Base-by-base conservation (phyloP, 352 stramenopile species). In the Pythium monospermum region DNA sequence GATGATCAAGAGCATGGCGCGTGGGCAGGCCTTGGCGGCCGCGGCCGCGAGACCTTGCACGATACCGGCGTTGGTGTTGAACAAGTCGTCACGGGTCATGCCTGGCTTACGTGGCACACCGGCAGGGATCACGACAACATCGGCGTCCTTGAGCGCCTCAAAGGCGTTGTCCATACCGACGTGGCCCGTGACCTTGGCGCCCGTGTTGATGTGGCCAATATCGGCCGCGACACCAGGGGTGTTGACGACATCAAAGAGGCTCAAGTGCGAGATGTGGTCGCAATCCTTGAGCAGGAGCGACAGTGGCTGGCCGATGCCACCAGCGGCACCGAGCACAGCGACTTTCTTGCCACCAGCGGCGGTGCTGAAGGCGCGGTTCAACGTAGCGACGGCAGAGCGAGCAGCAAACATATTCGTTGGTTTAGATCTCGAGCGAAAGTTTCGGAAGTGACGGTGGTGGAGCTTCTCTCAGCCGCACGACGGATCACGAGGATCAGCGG, bases 111-210 rank as follows among this genome's bases (percentile, higher is more conserved):
- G 87, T n/a, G 97, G 97, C 49, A 99, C 97, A 51, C 97, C 97
- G 19, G 97, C 97, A 4, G 97, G 96, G 75, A 99, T 99, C 26
- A 99, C 95, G 41, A 99, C 97, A 18, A 99, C 83, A 58, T 99
- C 91, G n/a, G 76, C 72, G 52, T 90, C 96, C 45, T 64, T 66
- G 40, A 69, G 53, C 21, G 61, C 61, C 32, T 56, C 56, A 43
- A 72, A 76, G 16, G 91, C 60, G 45, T 82, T 79, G 23, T 82
- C 76, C 62, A 84, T 69, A 19, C 61, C 66, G 19, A 66, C 59
- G 53, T 71, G 54, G 54, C 62, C 67, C 33, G 50, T 64, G 46
- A 76, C 64, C 49, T 61, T 67, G 46, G 77, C 69, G 37, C 68
- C 68, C 44, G 90, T 95, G 59, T 96, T 96, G 64, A 97, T 97